phyloP scores from a whole-genome alignment of 129 eudicot species.

The Helianthus annuus region HanXRQr2.0-SUNRISE NC_035436.2:11861483-11861982 shows the following conservation, averaged over 20 bases:
- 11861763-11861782: conserved; percentile 59
- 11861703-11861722: conserved; percentile 54
- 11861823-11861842: conserved; percentile 38
- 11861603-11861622: conserved; percentile 50
- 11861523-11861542: conserved; percentile 36
- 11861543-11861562: conserved; percentile 52
- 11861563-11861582: conserved; percentile 42
- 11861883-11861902: conserved; percentile 52
- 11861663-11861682: conserved; percentile 50
- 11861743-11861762: conserved; percentile 30
- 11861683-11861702: conserved; percentile 49
- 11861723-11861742: conserved; percentile 35
- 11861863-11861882: conserved; percentile 48
- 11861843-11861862: conserved; percentile 53
- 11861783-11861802: conserved; percentile 47
- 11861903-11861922: conserved; percentile 22
- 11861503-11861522: conserved; percentile 8
- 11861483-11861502: conserved; percentile 34
- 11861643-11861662: conserved; percentile 68
- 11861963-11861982: conserved; percentile 50
- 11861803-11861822: conserved; percentile 56
- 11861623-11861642: conserved; percentile 47
- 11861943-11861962: conserved; percentile 45
- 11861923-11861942: background rate
- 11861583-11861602: conserved; percentile 44